Evolutionary conservation across 805 yeast species (phyloP), one percentile per base, ranked within the genome.

Genomic region (Myxozyma neglecta): DNA sequence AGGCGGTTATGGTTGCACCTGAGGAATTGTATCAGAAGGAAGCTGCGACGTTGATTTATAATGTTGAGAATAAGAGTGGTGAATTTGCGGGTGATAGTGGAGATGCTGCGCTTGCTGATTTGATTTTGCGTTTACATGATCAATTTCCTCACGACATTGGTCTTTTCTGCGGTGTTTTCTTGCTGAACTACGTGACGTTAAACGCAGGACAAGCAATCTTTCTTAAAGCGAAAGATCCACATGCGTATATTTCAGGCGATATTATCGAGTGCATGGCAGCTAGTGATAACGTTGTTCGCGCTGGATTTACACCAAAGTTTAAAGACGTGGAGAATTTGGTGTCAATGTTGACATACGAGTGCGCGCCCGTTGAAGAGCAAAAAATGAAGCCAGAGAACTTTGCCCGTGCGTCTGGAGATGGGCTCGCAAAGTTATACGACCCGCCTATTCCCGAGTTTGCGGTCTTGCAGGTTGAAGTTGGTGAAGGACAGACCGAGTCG

Each of bases 241-340:
- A 94, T 76, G 99, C 99, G 39, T 94, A 94, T 77, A 93, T 94
- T 64, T 82, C 87, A 58, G 99, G 99, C 68, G 98, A 94, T 75
- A 94, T 94, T 69, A 92, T 94, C 72, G 99, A 94, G 80, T 94
- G 99, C 80, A 94, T 94, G 99, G 99, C 99, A 47, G 97, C 99
- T 8, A 87, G 96, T 45, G 99, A 94, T 75, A 94, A 94, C 71
- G 99, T 94, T 60, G 97, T 94, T 53, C 85, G 99, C 75, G 96
- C 97, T 3, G 99, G 99, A 13, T 94, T 94, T 81, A 94, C 99
- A n/a, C 99, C 99, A 65, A 94, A 94, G 76, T 94, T 93, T 80
- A 94, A 93, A 78, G 99, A 94, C 75, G 98, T 94, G 63, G 77
- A 85, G 61, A 90, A 88, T 71, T 83, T 94, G 72, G 97, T 94